Evolutionary conservation across 78 protist genomes (phyloP).

Genomic region (Speleostelium caveatum): DNA sequence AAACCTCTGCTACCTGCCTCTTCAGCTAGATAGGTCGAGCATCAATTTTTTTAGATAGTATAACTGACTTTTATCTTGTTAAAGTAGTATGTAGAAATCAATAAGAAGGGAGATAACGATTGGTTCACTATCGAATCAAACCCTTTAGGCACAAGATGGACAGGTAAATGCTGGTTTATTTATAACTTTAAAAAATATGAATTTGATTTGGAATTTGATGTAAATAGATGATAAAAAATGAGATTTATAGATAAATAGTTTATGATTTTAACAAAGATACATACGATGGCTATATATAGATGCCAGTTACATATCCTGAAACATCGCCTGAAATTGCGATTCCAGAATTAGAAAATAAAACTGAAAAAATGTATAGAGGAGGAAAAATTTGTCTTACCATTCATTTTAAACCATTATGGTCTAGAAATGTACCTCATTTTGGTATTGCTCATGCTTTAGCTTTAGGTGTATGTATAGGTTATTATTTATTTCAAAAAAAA

Average conservation of each 20-base stretch:
- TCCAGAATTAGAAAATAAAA: constrained; percentile 96
- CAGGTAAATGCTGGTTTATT: constrained; percentile 91
- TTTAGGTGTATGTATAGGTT: constrained; percentile 89
- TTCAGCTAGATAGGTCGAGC: neutral
- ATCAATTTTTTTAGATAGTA: neutral
- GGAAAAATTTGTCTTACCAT: constrained; percentile 97
- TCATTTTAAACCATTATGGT: constrained; percentile 98
- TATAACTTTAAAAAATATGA: constrained; percentile 91
- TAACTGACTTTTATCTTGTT: neutral
- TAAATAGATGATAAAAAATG: constrained; percentile 5
- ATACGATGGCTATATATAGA: constrained; percentile 16
- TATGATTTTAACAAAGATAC: neutral
- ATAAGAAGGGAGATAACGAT: constrained; percentile 91
- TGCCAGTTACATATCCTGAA: constrained; percentile 96
- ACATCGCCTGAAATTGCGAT: constrained; percentile 94
- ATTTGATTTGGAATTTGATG: constrained; percentile 95
- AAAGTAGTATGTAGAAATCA: constrained; percentile 82
- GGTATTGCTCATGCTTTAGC: constrained; percentile 99
- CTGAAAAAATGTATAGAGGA: constrained; percentile 90
- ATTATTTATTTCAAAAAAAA: neutral
- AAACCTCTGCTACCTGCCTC: neutral
- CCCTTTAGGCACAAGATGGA: constrained; percentile 91
- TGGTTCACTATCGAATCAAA: constrained; percentile 95
- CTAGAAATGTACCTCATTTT: constrained; percentile 95
- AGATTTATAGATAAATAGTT: neutral